Evolutionary conservation across 192 early-diverging fungal genomes (phyloP).

Genomic region (Pilobolus umbonatus): DNA sequence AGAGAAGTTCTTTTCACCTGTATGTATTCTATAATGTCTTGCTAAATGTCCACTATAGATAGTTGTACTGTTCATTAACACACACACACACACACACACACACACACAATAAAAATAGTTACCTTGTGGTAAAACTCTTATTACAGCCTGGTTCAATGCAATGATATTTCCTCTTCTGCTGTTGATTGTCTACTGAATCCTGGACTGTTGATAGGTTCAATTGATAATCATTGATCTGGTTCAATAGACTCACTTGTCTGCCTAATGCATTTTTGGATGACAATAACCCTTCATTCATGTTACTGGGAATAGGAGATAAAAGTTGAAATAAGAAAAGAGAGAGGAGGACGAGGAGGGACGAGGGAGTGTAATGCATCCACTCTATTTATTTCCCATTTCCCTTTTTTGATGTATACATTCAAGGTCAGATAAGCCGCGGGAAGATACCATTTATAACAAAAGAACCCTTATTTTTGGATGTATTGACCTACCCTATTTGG

Average conservation of each 20-base stretch:
- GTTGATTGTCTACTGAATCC: slow-evolving; percentile 1
- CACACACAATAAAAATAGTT: neutral
- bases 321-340: no score
- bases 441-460: no score
- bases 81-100: neutral
- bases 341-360: no score
- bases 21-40: slow-evolving; percentile 74
- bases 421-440: no score
- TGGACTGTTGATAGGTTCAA: neutral
- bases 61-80: neutral
- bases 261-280: slow-evolving; percentile 44
- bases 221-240: slow-evolving; percentile 15
- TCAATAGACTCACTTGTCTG: slow-evolving; percentile 45
- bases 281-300: slow-evolving; percentile 20
- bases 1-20: slow-evolving; percentile 69
- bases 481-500: no score
- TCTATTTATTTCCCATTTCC: no score
- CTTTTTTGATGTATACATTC: no score
- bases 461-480: no score
- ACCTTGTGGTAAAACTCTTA: slow-evolving; percentile 73
- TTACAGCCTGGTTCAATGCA: slow-evolving; percentile 59
- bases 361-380: no score
- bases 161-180: slow-evolving; percentile 60
- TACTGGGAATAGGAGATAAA: neutral
- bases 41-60: slow-evolving; percentile 67